Evolutionary conservation across 192 early-diverging fungal species (phyloP), one percentile per base, ranked within the genome.

Genomic region (Backusella morwellensis): DNA sequence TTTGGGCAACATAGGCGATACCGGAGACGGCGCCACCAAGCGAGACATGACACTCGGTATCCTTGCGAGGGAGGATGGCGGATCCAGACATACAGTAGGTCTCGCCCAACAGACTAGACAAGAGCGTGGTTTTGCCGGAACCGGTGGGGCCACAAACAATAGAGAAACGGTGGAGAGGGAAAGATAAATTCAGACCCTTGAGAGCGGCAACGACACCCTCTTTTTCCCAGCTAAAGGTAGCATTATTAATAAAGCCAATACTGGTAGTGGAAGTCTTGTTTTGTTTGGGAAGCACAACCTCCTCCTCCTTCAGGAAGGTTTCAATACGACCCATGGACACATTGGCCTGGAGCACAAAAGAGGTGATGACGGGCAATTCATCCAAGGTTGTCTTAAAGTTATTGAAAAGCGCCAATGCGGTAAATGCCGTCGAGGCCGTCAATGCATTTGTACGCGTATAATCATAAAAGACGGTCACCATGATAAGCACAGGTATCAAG

Each of bases 121-220:
- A 81, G 47, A 99, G 76, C 1, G 91, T 91, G 2, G 93, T 91
- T 81, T 99, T 99, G 42, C 97, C 97, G 9, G 90, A 85, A 0
- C 95, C 97, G 6, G 97, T 97, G 8, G 94, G 86, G 3, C 97
- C 97, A 34, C 90, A 90, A 23, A 97, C 80, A 14, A 97, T 84
- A 34, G 92, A 92, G 3, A 96, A 85, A 42, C 91, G 89, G 35
- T 88, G 87, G 3, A 78, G 52, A 1, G 92, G 91, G 78, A 98
- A 93, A 4, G 77, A 80, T 42, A 94, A 74, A 72, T 88, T 86
- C n/a, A 97, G 71, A 70, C 93, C 85, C 56, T 76, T 79, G 7
- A 95, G 86, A 23, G 84, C 74, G 66, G 94, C 93, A 23, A 75
- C 72, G 34, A 36, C 3, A 1, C 66, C 66, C 9, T 75, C 76